A percentile compares a stretch with the other conserved stretches of the same genome.
These are phyloP conservation scores for Tolypocladium pustulatum DNA, from an alignment of 2,329 filamentous ascomycete species.

Conservation along the genomic window DNA sequence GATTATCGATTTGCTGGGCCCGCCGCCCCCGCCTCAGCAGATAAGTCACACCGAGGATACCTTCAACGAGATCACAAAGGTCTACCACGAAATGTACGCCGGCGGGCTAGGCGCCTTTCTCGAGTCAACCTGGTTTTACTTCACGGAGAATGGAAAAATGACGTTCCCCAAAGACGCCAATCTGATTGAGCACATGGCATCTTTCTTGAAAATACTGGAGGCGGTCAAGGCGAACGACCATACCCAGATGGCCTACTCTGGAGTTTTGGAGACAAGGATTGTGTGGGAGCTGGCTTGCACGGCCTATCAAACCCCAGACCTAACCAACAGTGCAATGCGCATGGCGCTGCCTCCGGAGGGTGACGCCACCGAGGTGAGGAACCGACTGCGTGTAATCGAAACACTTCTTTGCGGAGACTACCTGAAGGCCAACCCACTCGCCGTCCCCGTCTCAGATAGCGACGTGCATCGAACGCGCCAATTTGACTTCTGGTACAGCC, in stretches of 20 bases:
- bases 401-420: conserved; percentile 64
- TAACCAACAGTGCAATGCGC: conserved; percentile 21
- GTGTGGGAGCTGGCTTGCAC: conserved; percentile 50
- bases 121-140: conserved; percentile 74
- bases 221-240: conserved; percentile 38
- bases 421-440: conserved; percentile 46
- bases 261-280: conserved; percentile 44
- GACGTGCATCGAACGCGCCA: conserved; percentile 50
- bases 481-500: conserved; percentile 71
- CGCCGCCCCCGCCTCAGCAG: conserved; percentile 43
- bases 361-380: conserved; percentile 52
- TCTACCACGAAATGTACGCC: conserved; percentile 70
- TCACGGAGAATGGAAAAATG: conserved; percentile 31
- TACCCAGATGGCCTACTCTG: conserved; percentile 41
- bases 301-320: conserved; percentile 28
- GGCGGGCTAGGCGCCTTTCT: conserved; percentile 64
- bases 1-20: conserved; percentile 53
- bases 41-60: conserved; percentile 39
- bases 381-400: conserved; percentile 67
- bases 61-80: conserved; percentile 56
- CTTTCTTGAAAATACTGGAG: conserved; percentile 48
- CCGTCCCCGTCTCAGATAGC: conserved; percentile 34
- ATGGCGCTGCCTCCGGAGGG: conserved; percentile 38
- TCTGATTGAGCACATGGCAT: conserved; percentile 56
- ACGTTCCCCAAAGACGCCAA: conserved; percentile 40